Evolutionary conservation across 345 rosid species (phyloP).

Genomic region (Citrus trifoliata): DNA sequence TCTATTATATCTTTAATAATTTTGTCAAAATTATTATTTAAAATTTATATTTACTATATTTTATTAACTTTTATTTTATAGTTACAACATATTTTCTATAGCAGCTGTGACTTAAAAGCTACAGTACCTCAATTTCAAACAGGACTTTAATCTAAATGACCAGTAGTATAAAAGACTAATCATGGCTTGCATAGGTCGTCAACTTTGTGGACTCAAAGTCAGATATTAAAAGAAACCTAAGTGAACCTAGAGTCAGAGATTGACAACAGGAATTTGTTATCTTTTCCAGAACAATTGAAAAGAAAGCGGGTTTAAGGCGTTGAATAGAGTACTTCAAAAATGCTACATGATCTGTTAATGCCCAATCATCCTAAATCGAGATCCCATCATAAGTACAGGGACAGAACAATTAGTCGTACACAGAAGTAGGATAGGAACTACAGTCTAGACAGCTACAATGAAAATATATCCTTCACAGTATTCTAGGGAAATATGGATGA

Average conservation of each 20-base stretch:
- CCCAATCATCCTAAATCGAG: neutral
- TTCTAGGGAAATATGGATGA: neutral
- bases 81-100: too few relatives aligned
- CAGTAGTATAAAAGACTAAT: neutral
- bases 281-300: neutral
- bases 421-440: neutral
- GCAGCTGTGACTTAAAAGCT: too few relatives aligned
- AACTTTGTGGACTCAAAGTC: neutral
- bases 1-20: too few relatives aligned
- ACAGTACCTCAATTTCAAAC: too few relatives aligned
- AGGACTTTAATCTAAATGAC: neutral
- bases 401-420: neutral
- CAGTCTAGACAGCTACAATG: neutral
- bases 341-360: neutral
- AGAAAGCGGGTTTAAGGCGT: neutral
- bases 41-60: too few relatives aligned
- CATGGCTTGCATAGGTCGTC: neutral
- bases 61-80: too few relatives aligned
- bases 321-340: neutral
- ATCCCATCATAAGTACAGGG: neutral
- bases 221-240: neutral
- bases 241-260: neutral
- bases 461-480: neutral
- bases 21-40: too few relatives aligned
- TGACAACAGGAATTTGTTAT: neutral